Evolutionary conservation across 2,329 filamentous ascomycete species (phyloP), one percentile per base, ranked within the genome.

Genomic region (Fusarium torulosum): DNA sequence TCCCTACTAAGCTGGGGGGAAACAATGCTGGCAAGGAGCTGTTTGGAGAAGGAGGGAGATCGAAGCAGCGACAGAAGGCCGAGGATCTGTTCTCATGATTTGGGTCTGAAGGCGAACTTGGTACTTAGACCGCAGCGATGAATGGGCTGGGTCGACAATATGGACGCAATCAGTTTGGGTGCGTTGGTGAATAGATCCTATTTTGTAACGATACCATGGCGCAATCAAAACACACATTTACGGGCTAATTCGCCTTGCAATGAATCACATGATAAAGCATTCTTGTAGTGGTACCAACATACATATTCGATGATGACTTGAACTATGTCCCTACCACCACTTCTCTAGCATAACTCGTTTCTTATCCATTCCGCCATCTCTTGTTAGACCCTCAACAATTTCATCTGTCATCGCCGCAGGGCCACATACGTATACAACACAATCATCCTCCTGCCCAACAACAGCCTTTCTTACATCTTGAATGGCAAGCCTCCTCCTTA

Each of bases 11-110:
- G 67, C 85, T 88, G 43, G 82, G 81, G 25, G 67, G 66, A n/a
- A 65, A 52, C 41, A 92, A 92, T 73, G 79, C 84, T 3, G 88
- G 87, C 49, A 93, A 91, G 77, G 91, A 94, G 74, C 77, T 93
- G 17, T 91, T 93, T 72, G 60, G 88, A 81, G 58, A 87, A 81
- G 65, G 73, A 88, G 25, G 68, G 23, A 69, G 73, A 47, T 52
- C 76, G 67, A 67, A 91, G 91, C 76, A 77, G 64, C 85, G 91
- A 67, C 87, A 90, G 71, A 88, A 83, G 74, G 91, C 91, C 0
- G 90, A 92, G 71, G 91, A 94, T 78, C 81, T 91, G 66, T 94
- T 93, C 75, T 83, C 84, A 63, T 93, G 59, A 43, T n/a, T 15
- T 6, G 10, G 25, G 25, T 82, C 84, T 61, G 92, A 53, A 19